Percentiles rank a stretch among this genome's conserved stretches.
These are phyloP conservation scores for Ustilago bromivora DNA, from an alignment of 1,284 basidiomycete genomes.

Conservation along the genomic window DNA sequence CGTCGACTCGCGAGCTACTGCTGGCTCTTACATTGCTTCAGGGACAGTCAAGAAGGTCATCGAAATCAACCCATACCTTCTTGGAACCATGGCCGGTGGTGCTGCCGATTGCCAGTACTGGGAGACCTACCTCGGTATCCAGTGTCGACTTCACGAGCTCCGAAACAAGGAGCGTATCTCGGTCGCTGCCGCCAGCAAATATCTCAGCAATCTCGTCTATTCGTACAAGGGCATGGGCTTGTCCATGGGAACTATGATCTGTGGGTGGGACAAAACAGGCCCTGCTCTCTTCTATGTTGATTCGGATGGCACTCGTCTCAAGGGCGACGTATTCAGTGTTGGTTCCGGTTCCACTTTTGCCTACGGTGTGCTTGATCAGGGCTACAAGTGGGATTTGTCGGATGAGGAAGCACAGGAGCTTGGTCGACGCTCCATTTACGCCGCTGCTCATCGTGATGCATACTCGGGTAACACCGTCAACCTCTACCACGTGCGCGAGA, in stretches of 20 bases:
- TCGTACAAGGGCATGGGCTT: constrained; percentile 99
- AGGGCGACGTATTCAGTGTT: constrained; percentile 97
- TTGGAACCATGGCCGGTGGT: constrained; percentile 99
- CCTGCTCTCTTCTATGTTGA: constrained; percentile 99
- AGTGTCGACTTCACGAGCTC: constrained; percentile 95
- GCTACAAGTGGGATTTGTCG: constrained; percentile 91
- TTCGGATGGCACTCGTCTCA: constrained; percentile 93
- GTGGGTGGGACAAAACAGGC: constrained; percentile 99
- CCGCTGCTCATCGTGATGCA: constrained; percentile 92
- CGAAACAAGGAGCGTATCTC: constrained; percentile 97
- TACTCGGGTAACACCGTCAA: constrained; percentile 93
- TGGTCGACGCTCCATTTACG: constrained; percentile 92
- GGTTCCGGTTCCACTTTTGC: constrained; percentile 98
- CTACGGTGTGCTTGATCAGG: constrained; percentile 97
- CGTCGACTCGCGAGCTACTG: constrained; percentile 96
- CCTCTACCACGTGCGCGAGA: constrained; percentile 92
- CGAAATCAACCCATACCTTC: constrained; percentile 97
- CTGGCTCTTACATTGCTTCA: constrained; percentile 92
- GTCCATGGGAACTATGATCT: constrained; percentile 99
- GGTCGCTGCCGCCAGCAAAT: constrained; percentile 97
- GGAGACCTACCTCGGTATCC: constrained; percentile 93
- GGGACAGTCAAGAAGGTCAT: constrained; percentile 77
- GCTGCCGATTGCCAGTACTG: constrained; percentile 74
- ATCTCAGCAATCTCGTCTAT: constrained; percentile 96
- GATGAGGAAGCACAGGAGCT: constrained; percentile 96